These are phyloP conservation scores for Ascobolus immersus DNA, from an alignment of 495 filamentous ascomycete species.

Conservation along the genomic window DNA sequence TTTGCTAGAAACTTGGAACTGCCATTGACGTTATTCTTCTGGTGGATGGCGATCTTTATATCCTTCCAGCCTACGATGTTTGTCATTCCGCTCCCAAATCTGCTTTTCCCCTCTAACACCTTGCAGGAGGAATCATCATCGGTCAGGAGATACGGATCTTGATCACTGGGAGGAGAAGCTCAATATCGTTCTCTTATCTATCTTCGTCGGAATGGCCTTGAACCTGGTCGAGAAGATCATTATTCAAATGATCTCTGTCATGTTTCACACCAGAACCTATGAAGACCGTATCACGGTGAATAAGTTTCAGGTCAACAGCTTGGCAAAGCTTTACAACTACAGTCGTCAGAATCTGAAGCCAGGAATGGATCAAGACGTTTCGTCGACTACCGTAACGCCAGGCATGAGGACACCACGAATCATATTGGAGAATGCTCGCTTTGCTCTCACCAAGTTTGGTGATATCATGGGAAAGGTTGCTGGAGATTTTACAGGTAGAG, in stretches of 20 bases:
- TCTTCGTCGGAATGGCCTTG: conserved; percentile 54
- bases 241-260: conserved; percentile 82
- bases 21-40: conserved; percentile 68
- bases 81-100: background rate
- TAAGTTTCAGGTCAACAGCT: conserved; percentile 59
- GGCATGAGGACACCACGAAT: conserved; percentile 49
- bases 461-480: conserved; percentile 70
- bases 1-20: conserved; percentile 70
- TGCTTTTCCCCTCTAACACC: too few species aligned
- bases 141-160: conserved; percentile 26
- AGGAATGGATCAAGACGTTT: conserved; percentile 6
- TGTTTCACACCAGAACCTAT: conserved; percentile 79
- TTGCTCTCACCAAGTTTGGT: conserved; percentile 55
- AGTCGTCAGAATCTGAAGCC: conserved; percentile 41
- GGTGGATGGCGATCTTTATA: conserved; percentile 63
- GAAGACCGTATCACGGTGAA: conserved; percentile 78
- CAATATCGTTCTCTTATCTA: conserved; percentile 64
- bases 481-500: conserved; percentile 77
- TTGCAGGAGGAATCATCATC: conserved; percentile 49
- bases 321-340: conserved; percentile 59
- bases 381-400: conserved; percentile 9
- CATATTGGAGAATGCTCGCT: conserved; percentile 42
- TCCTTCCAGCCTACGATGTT: conserved; percentile 30
- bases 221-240: conserved; percentile 85
- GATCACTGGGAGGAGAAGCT: conserved; percentile 47